Evolutionary conservation across 371 early-diverging fungal species (phyloP).

Genomic region (Massospora cicadina): DNA sequence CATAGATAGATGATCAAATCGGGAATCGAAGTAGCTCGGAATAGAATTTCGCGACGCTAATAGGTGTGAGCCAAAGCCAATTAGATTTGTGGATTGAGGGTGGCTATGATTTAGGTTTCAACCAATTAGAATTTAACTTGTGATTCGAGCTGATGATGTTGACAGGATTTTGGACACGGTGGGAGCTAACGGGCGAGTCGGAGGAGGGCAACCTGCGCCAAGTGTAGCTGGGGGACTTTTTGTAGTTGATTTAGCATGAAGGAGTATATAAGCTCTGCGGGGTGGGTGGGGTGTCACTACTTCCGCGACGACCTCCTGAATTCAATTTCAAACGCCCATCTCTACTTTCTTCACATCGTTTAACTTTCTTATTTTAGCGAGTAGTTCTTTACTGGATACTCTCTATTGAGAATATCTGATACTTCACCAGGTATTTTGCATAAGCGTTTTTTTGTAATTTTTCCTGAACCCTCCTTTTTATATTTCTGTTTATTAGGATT

Average conservation of each 20-base stretch:
- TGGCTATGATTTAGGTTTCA: no score
- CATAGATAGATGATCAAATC: no score
- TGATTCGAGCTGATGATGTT: no score
- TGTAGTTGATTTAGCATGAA: neutral
- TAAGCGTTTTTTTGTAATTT: neutral
- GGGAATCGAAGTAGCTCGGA: no score
- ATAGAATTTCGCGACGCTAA: no score
- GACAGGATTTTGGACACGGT: no score
- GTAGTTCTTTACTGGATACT: neutral
- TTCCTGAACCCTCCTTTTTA: neutral
- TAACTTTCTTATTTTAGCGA: neutral
- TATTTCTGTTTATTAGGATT: neutral
- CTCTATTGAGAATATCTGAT: neutral
- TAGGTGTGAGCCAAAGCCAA: no score
- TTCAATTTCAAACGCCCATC: neutral
- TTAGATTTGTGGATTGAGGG: no score
- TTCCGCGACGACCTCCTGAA: neutral
- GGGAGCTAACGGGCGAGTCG: neutral
- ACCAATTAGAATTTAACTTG: no score
- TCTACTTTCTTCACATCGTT: neutral
- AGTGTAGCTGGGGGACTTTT: neutral
- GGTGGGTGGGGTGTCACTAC: neutral
- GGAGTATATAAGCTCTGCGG: neutral
- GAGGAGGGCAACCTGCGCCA: neutral
- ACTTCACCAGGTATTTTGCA: neutral